Evolutionary conservation across 805 yeast genomes (phyloP), one percentile per base, ranked within the genome.

Genomic region (Candida succiphila): DNA sequence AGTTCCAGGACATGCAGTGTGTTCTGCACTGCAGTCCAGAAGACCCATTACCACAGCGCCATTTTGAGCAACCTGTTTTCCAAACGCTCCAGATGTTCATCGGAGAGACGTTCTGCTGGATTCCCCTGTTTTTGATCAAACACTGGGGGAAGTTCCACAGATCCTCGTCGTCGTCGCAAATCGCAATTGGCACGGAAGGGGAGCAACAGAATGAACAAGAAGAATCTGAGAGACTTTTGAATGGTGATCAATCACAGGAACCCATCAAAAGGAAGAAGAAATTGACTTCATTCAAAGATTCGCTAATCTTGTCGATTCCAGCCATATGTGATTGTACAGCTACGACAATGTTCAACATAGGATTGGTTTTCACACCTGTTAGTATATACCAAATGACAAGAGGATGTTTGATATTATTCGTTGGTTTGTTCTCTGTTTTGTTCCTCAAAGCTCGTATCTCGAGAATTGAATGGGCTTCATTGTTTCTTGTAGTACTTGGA

Each of bases 371-470:
- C 53, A 75, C 78, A 1, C 89, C 92, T 0, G 92, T 82, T 7
- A 78, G 87, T 1, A 69, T 82, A 32, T 83, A 81, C 53, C 94
- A 83, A 52, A 83, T 83, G 94, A 76, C 81, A n/a, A 62, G 94
- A 42, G 92, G 94, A 3, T 72, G 86, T 0, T 59, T 81, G 27
- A 83, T 83, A 28, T 56, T 83, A 27, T 81, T 80, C 56, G 94
- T 82, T 17, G 94, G 88, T 1, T 53, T 75, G 13, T 66, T 81
- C 47, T 75, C 85, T 17, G 78, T 78, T 25, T 19, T 77, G 1
- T 79, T 81, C 46, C 65, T 83, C 41, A 60, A 67, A 30, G 65
- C 73, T 27, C 55, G 51, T 15, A 73, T 83, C 31, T 61, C 75
- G 8, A 65, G 69, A 38, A 49, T 73, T 17, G 88, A 83, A 49